phyloP scores from a whole-genome alignment of 495 filamentous ascomycete species.

The Geoglossum glabrum region DNA sequence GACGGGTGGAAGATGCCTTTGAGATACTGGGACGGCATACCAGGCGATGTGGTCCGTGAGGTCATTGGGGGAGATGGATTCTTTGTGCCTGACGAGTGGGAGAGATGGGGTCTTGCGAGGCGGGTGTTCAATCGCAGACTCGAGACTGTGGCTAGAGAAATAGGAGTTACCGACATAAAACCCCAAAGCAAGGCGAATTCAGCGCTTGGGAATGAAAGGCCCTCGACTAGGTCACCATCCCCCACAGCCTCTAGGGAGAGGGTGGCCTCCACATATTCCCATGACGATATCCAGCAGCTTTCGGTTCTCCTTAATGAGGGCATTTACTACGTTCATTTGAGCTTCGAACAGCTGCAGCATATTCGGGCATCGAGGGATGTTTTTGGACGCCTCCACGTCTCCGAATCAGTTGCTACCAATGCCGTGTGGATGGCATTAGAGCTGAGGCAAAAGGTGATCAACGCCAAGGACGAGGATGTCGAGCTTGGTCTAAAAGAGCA shows the following conservation, averaged over 20 bases:
- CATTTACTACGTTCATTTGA: slow-evolving; percentile 40
- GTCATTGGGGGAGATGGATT: slow-evolving; percentile 41
- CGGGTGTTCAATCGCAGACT: slow-evolving; percentile 32
- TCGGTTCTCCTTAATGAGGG: slow-evolving; percentile 34
- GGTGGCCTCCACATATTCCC: slow-evolving; percentile 18
- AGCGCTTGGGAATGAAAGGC: slow-evolving; percentile 9
- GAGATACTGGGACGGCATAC: slow-evolving; percentile 35
- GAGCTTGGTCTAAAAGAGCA: slow-evolving; percentile 24
- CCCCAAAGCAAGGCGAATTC: slow-evolving; percentile 8
- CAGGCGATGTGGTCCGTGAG: slow-evolving; percentile 33
- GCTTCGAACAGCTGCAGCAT: slow-evolving; percentile 37
- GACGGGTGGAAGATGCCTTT: slow-evolving; percentile 41
- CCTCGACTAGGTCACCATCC: neutral
- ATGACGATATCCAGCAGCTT: slow-evolving; percentile 33
- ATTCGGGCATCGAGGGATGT: slow-evolving; percentile 29
- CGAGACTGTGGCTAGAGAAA: slow-evolving; percentile 21
- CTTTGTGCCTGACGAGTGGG: slow-evolving; percentile 36
- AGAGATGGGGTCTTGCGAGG: slow-evolving; percentile 35
- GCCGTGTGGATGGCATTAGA: slow-evolving; percentile 36
- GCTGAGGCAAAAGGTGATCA: slow-evolving; percentile 33
- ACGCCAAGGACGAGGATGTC: slow-evolving; percentile 28
- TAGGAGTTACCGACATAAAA: slow-evolving; percentile 20
- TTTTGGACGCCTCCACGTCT: slow-evolving; percentile 32
- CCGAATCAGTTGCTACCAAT: slow-evolving; percentile 30
- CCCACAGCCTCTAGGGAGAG: neutral